A percentile compares a stretch with the other conserved stretches of the same genome.
These are phyloP conservation scores for Chrysosporium keratinophilum DNA, from an alignment of 2,329 filamentous ascomycete genomes.

Conservation along the genomic window DNA sequence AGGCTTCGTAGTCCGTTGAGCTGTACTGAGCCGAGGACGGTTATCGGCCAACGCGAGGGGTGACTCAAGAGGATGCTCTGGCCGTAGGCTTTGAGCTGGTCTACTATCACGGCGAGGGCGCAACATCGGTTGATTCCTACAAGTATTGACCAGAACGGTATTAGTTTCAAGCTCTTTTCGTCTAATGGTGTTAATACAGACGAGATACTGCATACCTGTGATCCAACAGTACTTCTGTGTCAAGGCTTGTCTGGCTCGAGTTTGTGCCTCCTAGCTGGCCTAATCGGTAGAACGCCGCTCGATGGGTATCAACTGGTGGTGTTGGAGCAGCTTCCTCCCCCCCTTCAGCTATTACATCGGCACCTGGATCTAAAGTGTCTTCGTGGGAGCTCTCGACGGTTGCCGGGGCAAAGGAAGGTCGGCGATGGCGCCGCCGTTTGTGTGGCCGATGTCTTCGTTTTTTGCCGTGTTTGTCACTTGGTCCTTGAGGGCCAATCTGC, in stretches of 20 bases:
- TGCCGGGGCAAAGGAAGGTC: constrained; percentile 67
- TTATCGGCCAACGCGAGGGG: constrained; percentile 1
- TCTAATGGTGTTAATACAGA: background rate
- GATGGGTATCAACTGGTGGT: constrained; percentile 27
- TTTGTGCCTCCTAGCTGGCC: constrained; percentile 42
- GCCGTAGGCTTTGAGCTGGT: constrained; percentile 31
- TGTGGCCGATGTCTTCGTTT: constrained; percentile 67
- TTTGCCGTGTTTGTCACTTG: constrained; percentile 30
- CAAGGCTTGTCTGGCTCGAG: constrained; percentile 73
- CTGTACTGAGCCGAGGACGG: background rate
- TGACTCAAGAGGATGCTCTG: constrained; percentile 17
- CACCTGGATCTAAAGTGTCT: constrained; percentile 22
- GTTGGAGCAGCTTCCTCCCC: constrained; percentile 32
- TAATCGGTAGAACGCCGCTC: constrained; percentile 46
- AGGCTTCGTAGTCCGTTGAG: constrained; percentile 1
- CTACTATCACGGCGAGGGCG: constrained; percentile 52
- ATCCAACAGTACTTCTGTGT: constrained; percentile 78
- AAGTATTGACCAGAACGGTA: background rate
- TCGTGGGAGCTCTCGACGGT: constrained; percentile 42
- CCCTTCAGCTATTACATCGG: constrained; percentile 40
- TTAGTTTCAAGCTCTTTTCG: background rate
- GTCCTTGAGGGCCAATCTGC: constrained; percentile 9
- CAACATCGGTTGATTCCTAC: constrained; percentile 51
- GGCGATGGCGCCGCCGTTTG: constrained; percentile 64
- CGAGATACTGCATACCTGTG: constrained; percentile 51